Base-by-base conservation (phyloP, 129 eudicot species). In the Flaveria ramosissima region DNA sequence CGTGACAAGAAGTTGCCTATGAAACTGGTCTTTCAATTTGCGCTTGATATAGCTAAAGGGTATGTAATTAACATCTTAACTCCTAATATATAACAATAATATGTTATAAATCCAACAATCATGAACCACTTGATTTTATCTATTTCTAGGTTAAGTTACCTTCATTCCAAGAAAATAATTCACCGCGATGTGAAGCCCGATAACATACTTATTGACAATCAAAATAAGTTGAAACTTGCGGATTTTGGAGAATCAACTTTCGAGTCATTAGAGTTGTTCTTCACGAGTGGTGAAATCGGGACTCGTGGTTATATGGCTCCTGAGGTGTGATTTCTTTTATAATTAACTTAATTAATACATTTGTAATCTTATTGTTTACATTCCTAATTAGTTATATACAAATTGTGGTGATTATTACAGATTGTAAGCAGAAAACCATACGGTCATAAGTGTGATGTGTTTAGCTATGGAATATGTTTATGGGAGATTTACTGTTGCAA, bases 241-340 rank as follows among this genome's bases (percentile, higher is more conserved):
- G 84, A 84, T 48, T 84, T 80, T 48, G 85, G 80, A 42, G 80
- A 57, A 50, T 78, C 88, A 0, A 55, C 71, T 41, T 71, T 87
- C 36, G 86, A 84, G 67, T 70, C 86, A 68, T 52, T 78, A 17
- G 82, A 83, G 50, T 56, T 71, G 43, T 30, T 82, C 27, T 73
- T 69, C 60, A 84, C 62, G 59, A 77, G 83, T 17, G 86, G 84
- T 14, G 84, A 87, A 70, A 72, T 71, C 9, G 91, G 91, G 51
- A 87, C 91, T 57, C 81, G 77, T 1, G 91, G 88, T 2, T 87
- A 84, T 75, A 87, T 87, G 91, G 91, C 88, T 55, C 88, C 88
- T 24, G 88, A 87, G 91, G 91, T 87, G 68, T 63, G 56, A 1
- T 36, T 50, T 23, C 3, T 2, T 0, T 17, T 9, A 32, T 36